A percentile compares a stretch with the other conserved stretches of the same genome.
Conservation (phyloP, 1,139 yeast genomes). For the Zygoascus hellenicus region DNA sequence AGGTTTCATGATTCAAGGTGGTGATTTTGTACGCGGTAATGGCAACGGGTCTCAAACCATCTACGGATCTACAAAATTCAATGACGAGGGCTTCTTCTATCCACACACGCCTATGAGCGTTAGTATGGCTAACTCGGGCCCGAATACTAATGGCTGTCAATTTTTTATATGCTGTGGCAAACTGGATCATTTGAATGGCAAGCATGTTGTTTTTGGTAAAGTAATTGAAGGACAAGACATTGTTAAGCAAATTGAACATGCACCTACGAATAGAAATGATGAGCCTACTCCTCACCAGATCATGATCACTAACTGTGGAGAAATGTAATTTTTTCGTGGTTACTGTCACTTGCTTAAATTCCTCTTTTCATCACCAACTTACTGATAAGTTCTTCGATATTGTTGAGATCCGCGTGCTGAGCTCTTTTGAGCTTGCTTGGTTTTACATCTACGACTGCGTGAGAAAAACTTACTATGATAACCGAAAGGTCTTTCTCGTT, state of each 20-base stretch:
- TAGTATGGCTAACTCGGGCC: slow-evolving; percentile 44
- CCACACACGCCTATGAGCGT: slow-evolving; percentile 38
- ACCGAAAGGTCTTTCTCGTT: slow-evolving; percentile 10
- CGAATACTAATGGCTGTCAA: slow-evolving; percentile 40
- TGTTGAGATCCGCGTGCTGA: not conserved
- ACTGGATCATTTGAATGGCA: slow-evolving; percentile 33
- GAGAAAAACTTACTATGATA: slow-evolving; percentile 12
- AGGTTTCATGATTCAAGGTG: slow-evolving; percentile 58
- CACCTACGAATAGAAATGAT: slow-evolving; percentile 58
- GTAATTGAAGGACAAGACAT: slow-evolving; percentile 52
- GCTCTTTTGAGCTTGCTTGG: not conserved
- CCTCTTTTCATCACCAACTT: too few species aligned
- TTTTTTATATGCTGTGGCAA: slow-evolving; percentile 35
- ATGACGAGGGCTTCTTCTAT: slow-evolving; percentile 51
- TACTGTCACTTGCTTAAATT: too few species aligned
- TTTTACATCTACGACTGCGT: not conserved
- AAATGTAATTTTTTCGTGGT: slow-evolving; percentile 29
- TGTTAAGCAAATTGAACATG: slow-evolving; percentile 63
- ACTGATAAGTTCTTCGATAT: not conserved
- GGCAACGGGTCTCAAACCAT: slow-evolving; percentile 43
- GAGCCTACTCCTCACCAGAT: slow-evolving; percentile 43
- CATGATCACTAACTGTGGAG: slow-evolving; percentile 34
- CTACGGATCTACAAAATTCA: slow-evolving; percentile 60
- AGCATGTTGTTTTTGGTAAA: slow-evolving; percentile 39
- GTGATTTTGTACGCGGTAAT: slow-evolving; percentile 40